phyloP scores from a whole-genome alignment of 768 basidiomycete species.

The Suillus decipiens region DNA sequence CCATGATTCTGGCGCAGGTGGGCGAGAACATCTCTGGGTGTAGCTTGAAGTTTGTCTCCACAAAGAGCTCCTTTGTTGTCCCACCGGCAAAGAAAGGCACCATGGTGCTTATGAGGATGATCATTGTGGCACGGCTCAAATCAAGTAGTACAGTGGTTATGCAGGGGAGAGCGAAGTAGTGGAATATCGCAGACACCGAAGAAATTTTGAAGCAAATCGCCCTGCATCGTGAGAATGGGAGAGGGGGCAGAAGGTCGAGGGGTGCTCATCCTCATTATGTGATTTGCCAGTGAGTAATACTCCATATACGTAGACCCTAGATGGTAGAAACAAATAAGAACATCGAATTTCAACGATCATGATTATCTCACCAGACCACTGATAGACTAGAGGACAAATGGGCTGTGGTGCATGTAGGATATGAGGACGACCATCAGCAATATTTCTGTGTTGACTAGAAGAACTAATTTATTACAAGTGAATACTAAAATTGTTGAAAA shows the following conservation, averaged over 20 bases:
- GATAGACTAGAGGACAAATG: background rate
- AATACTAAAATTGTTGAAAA: background rate
- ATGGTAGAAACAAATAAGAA: background rate
- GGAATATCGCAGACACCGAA: background rate
- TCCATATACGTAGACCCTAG: background rate
- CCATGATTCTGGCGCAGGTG: background rate
- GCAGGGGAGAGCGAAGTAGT: background rate
- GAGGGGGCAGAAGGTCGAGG: background rate
- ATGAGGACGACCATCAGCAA: background rate
- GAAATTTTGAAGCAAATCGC: background rate
- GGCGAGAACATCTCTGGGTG: background rate
- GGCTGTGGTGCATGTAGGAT: background rate
- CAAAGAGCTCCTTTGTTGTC: background rate
- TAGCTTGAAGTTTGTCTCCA: background rate
- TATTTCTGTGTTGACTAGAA: background rate
- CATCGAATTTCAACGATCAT: background rate
- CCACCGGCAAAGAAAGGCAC: background rate
- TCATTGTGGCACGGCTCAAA: background rate
- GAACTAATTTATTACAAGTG: background rate
- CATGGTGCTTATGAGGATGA: background rate
- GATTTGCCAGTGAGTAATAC: background rate
- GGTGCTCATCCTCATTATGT: background rate
- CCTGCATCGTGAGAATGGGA: background rate
- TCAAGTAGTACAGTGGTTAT: background rate
- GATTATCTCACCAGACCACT: background rate